Evolutionary conservation across 2,329 filamentous ascomycete genomes (phyloP), one percentile per base, ranked within the genome.

Genomic region (Drechslera avenae): DNA sequence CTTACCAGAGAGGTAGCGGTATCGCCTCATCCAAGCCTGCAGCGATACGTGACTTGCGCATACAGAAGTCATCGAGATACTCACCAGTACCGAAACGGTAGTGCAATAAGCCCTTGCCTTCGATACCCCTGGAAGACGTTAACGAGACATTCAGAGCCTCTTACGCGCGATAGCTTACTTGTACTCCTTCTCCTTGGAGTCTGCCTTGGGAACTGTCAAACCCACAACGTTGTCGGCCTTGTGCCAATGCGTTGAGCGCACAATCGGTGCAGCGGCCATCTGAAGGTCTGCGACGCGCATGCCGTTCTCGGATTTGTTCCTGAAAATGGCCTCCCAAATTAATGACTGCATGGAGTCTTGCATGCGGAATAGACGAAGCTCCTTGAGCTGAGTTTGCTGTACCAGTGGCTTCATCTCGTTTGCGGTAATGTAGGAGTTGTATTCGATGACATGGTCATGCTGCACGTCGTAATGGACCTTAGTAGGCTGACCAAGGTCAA

Each of bases 1-100:
- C 55, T 46, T 50, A 60, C 62, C 53, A 50, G 0, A 68, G 57
- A 1, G 62, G 63, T 7, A 71, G 52, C 6, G 61, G 59, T 16
- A 39, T 57, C 5, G 54, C 45, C 33, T 65, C 56, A 12, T 67
- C 63, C 5, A 63, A 18, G 4, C 56, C 55, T 31, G 64, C 59
- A 1, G 64, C 54, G 14, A 68, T 63, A n/a, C 69, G 67, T 12
- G 65, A 67, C 39, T 66, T 69, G 14, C 65, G 60, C 36, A 72
- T 72, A 32, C 63, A 66, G 21, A 63, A 56, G 32, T 54, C 40
- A 46, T 73, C 69, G 3, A 73, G 64, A 33, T 73, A 73, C 37
- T 73, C 69, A n/a, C 69, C 69, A 19, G 58, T 62, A 1, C 69
- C 69, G 18, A 64, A 56, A 0, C 32, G 36, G 42, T 66, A 59